phyloP scores from a whole-genome alignment of 1,139 yeast genomes.

The Pichia sp. region DNA sequence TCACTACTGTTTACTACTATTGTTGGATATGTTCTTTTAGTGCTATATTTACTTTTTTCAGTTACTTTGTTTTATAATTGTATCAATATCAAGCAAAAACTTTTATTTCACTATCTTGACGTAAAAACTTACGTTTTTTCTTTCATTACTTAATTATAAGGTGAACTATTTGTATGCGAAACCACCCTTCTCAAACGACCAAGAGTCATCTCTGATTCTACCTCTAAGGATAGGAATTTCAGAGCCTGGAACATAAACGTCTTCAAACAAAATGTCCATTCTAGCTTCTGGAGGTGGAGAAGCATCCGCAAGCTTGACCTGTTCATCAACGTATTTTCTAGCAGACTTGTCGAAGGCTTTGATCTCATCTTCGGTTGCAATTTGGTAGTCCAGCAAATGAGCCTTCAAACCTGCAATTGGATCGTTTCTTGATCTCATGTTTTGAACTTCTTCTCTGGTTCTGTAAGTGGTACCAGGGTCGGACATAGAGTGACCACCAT shows the following conservation, averaged over 20 bases:
- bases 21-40: neutral
- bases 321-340: conserved; percentile 91
- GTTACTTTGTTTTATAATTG: neutral
- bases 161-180: conserved; percentile 43
- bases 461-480: conserved; percentile 99
- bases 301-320: conserved; percentile 89
- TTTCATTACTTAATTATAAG: neutral
- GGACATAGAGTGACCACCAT: conserved; percentile 99
- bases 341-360: conserved; percentile 93
- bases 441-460: conserved; percentile 99
- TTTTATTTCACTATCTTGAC: neutral
- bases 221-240: conserved; percentile 94
- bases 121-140: neutral
- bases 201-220: conserved; percentile 88
- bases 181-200: conserved; percentile 76
- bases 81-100: neutral
- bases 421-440: conserved; percentile 97
- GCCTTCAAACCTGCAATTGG: conserved; percentile 96
- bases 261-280: conserved; percentile 92
- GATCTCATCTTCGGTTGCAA: conserved; percentile 92
- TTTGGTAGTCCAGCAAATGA: conserved; percentile 70
- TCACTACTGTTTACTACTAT: neutral
- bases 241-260: conserved; percentile 91
- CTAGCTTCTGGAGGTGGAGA: conserved; percentile 95
- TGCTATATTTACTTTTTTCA: neutral